These are phyloP conservation scores for Carex cristatella DNA, from an alignment of 176 grass and related monocot species.

Conservation along the genomic window DNA sequence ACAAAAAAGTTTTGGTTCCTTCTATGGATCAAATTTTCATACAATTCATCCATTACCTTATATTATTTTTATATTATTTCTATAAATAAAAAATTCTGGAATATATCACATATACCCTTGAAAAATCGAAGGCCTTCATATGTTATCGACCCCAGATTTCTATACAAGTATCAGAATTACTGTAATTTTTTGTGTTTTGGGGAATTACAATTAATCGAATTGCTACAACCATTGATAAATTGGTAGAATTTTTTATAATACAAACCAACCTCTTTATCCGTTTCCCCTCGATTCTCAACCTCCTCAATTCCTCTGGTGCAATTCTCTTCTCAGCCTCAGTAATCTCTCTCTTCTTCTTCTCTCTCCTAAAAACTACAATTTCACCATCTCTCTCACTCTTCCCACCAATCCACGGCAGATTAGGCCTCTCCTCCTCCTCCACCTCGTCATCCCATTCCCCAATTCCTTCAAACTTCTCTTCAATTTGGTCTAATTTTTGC, in stretches of 20 bases:
- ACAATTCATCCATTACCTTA: too few relatives aligned
- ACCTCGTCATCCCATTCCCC: background rate
- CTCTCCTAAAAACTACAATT: conserved; percentile 6
- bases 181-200: background rate
- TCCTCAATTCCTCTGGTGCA: background rate
- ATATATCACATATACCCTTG: too few relatives aligned
- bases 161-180: background rate
- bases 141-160: background rate
- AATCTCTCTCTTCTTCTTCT: background rate
- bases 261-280: background rate
- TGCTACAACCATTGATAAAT: background rate
- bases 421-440: background rate
- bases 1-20: too few relatives aligned
- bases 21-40: too few relatives aligned
- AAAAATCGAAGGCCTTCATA: background rate
- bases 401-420: conserved; percentile 15
- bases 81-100: too few relatives aligned
- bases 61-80: too few relatives aligned
- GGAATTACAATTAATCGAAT: background rate
- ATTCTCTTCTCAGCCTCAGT: conserved; percentile 15
- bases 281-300: background rate
- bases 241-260: background rate
- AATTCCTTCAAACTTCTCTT: background rate
- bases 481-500: background rate
- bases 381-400: background rate